These are phyloP conservation scores for Mediolabrus comicus DNA, from an alignment of 108 stramenopile genomes.

Conservation along the genomic window DNA sequence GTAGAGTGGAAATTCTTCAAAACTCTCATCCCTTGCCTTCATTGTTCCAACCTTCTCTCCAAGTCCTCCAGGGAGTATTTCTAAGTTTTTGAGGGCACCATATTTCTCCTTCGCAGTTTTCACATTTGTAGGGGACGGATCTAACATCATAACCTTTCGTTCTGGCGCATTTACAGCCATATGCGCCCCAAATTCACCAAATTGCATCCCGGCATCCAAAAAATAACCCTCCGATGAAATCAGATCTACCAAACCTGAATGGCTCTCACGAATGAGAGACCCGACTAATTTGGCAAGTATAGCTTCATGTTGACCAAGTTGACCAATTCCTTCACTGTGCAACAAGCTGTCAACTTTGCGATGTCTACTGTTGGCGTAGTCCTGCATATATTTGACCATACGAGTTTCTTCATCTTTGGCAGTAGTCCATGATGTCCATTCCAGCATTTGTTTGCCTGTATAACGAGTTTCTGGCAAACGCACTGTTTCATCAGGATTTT, in stretches of 20 bases:
- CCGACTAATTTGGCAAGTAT: not conserved
- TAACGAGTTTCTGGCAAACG: no score
- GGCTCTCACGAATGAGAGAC: slow-evolving; percentile 5
- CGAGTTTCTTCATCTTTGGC: no score
- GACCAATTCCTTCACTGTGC: not conserved
- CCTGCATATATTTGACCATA: no score
- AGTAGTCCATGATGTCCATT: no score
- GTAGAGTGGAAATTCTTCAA: slow-evolving; percentile 7
- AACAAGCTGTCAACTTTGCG: not conserved
- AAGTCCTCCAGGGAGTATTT: slow-evolving; percentile 6
- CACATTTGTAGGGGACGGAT: slow-evolving; percentile 20
- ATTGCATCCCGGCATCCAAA: slow-evolving; percentile 15
- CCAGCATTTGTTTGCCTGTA: no score
- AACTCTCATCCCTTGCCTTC: slow-evolving; percentile 3
- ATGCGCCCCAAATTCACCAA: slow-evolving; percentile 16
- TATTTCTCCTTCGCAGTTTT: not conserved
- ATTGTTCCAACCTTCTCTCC: not conserved
- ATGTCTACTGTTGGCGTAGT: not conserved
- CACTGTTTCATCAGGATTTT: no score
- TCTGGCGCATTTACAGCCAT: slow-evolving; percentile 10
- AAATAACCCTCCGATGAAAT: slow-evolving; percentile 10
- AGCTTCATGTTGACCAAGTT: not conserved
- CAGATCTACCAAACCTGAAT: slow-evolving; percentile 1
- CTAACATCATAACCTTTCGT: slow-evolving; percentile 5
- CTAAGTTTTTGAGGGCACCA: not conserved